Evolutionary conservation across 2,329 filamentous ascomycete species (phyloP).

Genomic region (Penicillium sp.): DNA sequence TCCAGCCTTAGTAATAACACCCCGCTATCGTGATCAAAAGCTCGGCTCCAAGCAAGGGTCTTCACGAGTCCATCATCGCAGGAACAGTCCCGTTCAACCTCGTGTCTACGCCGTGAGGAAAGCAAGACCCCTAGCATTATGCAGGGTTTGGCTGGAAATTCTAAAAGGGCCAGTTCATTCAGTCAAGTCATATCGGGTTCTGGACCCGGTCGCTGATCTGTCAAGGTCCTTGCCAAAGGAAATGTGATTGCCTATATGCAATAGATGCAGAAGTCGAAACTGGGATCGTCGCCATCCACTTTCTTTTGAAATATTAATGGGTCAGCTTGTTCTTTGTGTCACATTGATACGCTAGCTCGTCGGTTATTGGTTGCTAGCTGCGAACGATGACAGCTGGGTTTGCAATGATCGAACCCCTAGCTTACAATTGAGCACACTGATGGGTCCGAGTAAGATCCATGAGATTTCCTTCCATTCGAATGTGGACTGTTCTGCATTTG

Average conservation of each 20-base stretch:
- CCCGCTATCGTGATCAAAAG: background rate
- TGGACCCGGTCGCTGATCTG: background rate
- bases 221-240: background rate
- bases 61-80: slow-evolving; percentile 1
- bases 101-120: slow-evolving; percentile 12
- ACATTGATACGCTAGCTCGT: background rate
- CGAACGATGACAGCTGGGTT: slow-evolving; percentile 20
- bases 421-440: slow-evolving; percentile 1
- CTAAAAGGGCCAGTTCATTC: background rate
- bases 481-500: background rate
- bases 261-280: slow-evolving; percentile 14
- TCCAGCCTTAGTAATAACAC: background rate
- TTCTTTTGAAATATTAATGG: slow-evolving; percentile 1
- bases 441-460: slow-evolving; percentile 2
- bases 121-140: slow-evolving; percentile 17
- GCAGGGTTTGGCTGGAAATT: slow-evolving; percentile 2
- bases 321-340: background rate
- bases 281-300: slow-evolving; percentile 4
- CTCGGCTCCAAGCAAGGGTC: slow-evolving; percentile 18
- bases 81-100: slow-evolving; percentile 2
- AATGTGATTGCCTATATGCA: slow-evolving; percentile 19
- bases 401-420: slow-evolving; percentile 16
- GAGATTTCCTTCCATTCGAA: background rate
- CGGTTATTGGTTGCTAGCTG: background rate
- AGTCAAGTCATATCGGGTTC: background rate